Conservation (phyloP, 2,329 filamentous ascomycete genomes). For the Diaporthe sp. region DNA sequence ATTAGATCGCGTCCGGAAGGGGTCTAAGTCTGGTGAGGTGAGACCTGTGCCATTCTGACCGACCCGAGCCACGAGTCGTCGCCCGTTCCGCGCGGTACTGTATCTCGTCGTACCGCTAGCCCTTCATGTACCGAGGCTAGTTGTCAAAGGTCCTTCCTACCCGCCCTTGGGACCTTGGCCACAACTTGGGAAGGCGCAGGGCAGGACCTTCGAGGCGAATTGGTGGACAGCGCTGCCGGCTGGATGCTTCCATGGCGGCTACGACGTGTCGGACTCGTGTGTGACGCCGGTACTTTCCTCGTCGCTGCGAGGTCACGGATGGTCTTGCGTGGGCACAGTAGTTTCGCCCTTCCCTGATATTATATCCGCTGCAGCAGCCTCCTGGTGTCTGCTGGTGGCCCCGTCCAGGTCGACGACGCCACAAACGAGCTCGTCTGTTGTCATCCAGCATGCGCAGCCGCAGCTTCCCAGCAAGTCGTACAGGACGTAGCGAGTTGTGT, state of each 20-base stretch:
- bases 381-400: neutral
- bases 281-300: conserved; percentile 33
- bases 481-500: conserved; percentile 37
- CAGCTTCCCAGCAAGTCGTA: conserved; percentile 30
- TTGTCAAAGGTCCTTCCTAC: conserved; percentile 19
- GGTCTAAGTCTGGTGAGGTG: conserved; percentile 35
- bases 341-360: conserved; percentile 24
- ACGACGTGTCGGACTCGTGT: conserved; percentile 24
- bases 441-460: conserved; percentile 21
- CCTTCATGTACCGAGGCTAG: conserved; percentile 38
- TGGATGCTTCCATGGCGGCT: conserved; percentile 31
- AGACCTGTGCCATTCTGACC: conserved; percentile 35
- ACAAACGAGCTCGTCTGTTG: conserved; percentile 23
- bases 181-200: conserved; percentile 24
- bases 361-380: conserved; percentile 17
- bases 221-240: conserved; percentile 11
- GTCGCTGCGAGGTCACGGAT: conserved; percentile 5
- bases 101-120: conserved; percentile 35
- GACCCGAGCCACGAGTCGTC: conserved; percentile 36
- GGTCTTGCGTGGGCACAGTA: conserved; percentile 6
- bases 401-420: conserved; percentile 5
- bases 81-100: conserved; percentile 33
- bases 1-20: conserved; percentile 31
- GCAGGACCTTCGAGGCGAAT: neutral
- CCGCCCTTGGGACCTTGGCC: conserved; percentile 19